Base-by-base conservation (phyloP, 352 stramenopile genomes). In the Phytopythium ostracodes region DNA sequence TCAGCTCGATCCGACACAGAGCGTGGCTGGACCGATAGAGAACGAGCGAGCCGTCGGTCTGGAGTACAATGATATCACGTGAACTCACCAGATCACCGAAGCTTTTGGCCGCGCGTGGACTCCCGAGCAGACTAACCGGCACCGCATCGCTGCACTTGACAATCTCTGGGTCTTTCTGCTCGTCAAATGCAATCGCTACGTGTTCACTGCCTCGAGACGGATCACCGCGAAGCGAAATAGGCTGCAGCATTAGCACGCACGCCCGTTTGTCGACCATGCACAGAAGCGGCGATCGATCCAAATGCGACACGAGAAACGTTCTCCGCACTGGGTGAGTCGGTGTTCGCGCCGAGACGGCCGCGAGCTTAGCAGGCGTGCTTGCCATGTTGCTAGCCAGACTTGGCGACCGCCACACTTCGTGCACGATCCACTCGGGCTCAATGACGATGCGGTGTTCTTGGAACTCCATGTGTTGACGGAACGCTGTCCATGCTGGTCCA, bases 231-330 rank as follows among this genome's bases (percentile, higher is more conserved):
- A 62, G 22, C n/a, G 58, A 56, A 7, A 83, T 24, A 2, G 64
- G 67, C 51, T 75, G 77, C 15, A 88, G 49, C 22, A 84, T 35
- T 35, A 85, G 56, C 3, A 67, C 66, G 25, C 68, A 62, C 40
- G 58, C 51, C 33, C 66, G 33, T 63, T 75, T 80, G 59, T 88
- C 66, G 51, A 85, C 67, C 36, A 88, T 52, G 44, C 78, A 85
- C 46, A 88, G 25, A 25, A 88, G 29, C 17, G 64, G 68, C 35
- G 59, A 49, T 17, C 63, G 47, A 57, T 77, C 58, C 6, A 59
- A 7, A 17, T 58, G 59, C 10, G 75, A 81, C 22, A 66, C 76
- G 11, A 87, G 56, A 60, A 87, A 87, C 27, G 72, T 56, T 17
- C 51, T 29, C 33, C 72, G 77, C 2, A 33, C 2, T 8, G 53